Conservation (phyloP, 164 flowering plant genomes). For the Umbilicus rupestris region DNA sequence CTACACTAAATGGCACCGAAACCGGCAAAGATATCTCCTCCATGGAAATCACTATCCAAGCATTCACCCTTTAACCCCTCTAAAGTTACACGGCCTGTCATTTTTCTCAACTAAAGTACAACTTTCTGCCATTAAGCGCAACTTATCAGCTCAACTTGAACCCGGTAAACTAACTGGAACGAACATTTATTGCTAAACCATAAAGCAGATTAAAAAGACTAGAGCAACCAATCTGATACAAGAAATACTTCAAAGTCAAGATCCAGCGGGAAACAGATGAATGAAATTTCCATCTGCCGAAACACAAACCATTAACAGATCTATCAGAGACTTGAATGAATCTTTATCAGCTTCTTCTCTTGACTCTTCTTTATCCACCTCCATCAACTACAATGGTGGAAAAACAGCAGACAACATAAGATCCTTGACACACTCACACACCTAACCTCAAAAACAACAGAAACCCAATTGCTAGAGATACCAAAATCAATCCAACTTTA, state of each 20-base stretch:
- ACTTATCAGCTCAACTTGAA: constrained; percentile 16
- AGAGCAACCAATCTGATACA: background rate
- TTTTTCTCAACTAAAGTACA: constrained; percentile 25
- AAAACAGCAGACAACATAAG: constrained; percentile 13
- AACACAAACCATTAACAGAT: constrained; percentile 7
- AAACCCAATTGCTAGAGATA: background rate
- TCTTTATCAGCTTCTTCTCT: constrained; percentile 19
- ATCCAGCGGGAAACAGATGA: constrained; percentile 12
- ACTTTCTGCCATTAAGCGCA: constrained; percentile 16
- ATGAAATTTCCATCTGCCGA: constrained; percentile 17
- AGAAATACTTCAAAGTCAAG: background rate
- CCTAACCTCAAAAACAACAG: constrained; percentile 25
- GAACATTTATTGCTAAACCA: constrained; percentile 3
- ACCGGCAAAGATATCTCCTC: constrained; percentile 38
- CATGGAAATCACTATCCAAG: constrained; percentile 30
- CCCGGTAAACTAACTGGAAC: background rate
- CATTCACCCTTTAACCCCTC: constrained; percentile 25
- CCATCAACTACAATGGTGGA: constrained; percentile 16
- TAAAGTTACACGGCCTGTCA: constrained; percentile 25
- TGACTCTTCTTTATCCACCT: constrained; percentile 23
- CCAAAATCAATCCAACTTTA: background rate
- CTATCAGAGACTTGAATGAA: background rate
- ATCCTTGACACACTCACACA: constrained; percentile 12
- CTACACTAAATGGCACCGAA: constrained; percentile 40
- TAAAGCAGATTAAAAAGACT: constrained; percentile 5